Conservation (phyloP, 129 eudicot genomes). For the Artemisia annua region DNA sequence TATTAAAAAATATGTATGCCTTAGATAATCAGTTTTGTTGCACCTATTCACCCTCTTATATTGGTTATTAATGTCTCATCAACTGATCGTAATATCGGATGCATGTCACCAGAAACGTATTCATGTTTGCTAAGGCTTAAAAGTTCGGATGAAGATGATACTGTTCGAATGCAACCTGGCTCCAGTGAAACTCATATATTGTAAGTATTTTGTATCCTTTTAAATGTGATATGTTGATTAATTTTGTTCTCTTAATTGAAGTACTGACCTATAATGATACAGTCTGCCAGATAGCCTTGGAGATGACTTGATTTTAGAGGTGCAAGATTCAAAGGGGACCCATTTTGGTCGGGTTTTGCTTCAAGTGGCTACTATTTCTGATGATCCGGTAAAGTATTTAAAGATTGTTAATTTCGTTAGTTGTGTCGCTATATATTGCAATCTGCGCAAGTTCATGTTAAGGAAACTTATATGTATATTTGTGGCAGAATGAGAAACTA, state of each 20-base stretch:
- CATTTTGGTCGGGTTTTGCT: slow-evolving; percentile 67
- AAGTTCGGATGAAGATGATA: slow-evolving; percentile 73
- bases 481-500: slow-evolving; percentile 66
- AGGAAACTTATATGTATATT: slow-evolving; percentile 11
- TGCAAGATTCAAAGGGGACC: slow-evolving; percentile 64
- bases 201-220: slow-evolving; percentile 41
- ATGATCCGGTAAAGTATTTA: slow-evolving; percentile 54
- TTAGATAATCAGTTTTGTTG: not conserved
- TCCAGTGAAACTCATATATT: slow-evolving; percentile 75
- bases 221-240: not conserved
- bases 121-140: slow-evolving; percentile 65
- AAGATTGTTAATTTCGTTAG: not conserved
- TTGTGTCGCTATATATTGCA: not conserved
- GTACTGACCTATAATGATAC: slow-evolving; percentile 42
- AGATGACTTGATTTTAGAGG: slow-evolving; percentile 70
- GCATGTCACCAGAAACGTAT: slow-evolving; percentile 51
- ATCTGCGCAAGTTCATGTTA: slow-evolving; percentile 3
- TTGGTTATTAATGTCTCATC: slow-evolving; percentile 6
- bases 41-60: not conserved
- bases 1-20: not conserved
- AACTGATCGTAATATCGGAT: slow-evolving; percentile 13
- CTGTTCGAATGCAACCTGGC: slow-evolving; percentile 80
- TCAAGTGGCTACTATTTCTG: slow-evolving; percentile 78
- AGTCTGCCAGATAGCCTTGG: slow-evolving; percentile 86
- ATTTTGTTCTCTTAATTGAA: not conserved